Evolutionary conservation across 208 protist genomes (phyloP), one percentile per base, ranked within the genome.

Genomic region (Vickermania spadyakhi): DNA sequence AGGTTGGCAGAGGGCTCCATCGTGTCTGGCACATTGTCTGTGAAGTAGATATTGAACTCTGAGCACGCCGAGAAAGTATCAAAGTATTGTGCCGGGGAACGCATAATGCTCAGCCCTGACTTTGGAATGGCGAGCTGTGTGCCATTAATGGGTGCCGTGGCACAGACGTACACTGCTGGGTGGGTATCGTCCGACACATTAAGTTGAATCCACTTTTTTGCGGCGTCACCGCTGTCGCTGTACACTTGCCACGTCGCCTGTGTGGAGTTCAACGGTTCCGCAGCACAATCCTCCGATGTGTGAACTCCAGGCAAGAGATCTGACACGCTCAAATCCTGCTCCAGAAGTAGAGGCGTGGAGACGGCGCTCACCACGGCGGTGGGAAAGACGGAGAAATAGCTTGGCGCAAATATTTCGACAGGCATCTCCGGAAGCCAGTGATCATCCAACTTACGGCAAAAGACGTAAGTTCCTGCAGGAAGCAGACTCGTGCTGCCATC

Each of bases 251-350:
- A 67, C 2, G n/a, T 52, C 45, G 66, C 66, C 1, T 58, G 1
- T 5, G 0, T 29, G 1, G 29, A 18, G 51, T 18, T 18, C 45
- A 60, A 51, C 41, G 26, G 42, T 29, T 62, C 21, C 28, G n/a
- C 42, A 0, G 21, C 51, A 31, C 62, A 68, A n/a, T 26, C 52
- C 13, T 4, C 18, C 4, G 18, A 54, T 22, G 28, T 62, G 68
- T 65, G 68, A 23, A 74, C 62, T 21, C 68, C 68, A 0, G 57
- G 60, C 53, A 64, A 57, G 3, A 74, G 62, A 3, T 30, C 25
- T 29, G 13, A 28, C 4, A 59, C 29, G 5, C 54, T 57, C 21
- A 74, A 28, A 51, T 53, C 26, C n/a, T 66, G 31, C 26, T 22
- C 51, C 23, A 74, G 62, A 7, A 54, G 60, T 5, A 74, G 3